Conservation (phyloP, 2,329 filamentous ascomycete species). For the Chaetomium sp. region DNA sequence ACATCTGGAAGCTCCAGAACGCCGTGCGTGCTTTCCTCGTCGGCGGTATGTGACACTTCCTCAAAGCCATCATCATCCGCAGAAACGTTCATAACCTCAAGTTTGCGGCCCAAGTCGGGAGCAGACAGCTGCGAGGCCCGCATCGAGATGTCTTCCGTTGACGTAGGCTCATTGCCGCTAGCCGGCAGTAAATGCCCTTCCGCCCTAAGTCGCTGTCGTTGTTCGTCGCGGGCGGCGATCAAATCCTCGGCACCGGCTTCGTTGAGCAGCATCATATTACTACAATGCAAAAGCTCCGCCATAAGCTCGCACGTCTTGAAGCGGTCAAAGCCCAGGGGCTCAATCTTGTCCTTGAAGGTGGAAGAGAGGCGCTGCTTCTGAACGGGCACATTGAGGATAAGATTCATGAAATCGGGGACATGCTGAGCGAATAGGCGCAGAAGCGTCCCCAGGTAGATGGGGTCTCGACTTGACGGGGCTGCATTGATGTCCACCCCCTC, state of each 20-base stretch:
- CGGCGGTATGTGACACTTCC: conserved; percentile 72
- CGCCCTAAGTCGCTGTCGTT: conserved; percentile 75
- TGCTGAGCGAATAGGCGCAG: conserved; percentile 86
- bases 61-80: conserved; percentile 89
- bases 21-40: conserved; percentile 72
- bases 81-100: conserved; percentile 78
- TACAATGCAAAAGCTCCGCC: conserved; percentile 96
- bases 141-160: conserved; percentile 66
- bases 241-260: conserved; percentile 87
- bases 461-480: conserved; percentile 80
- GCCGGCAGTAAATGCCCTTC: conserved; percentile 71
- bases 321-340: conserved; percentile 92
- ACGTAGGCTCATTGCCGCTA: conserved; percentile 48
- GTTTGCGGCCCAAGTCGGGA: conserved; percentile 66
- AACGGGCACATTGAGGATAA: conserved; percentile 78
- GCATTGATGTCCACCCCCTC: conserved; percentile 81
- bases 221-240: conserved; percentile 75
- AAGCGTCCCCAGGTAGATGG: conserved; percentile 91
- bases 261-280: conserved; percentile 96
- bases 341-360: conserved; percentile 87
- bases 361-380: conserved; percentile 76
- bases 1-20: conserved; percentile 55
- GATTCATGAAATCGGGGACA: conserved; percentile 89
- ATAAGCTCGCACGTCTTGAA: conserved; percentile 99
- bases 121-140: conserved; percentile 52